Percentiles rank a stretch among this genome's conserved stretches.
Evolutionary conservation across 352 stramenopile species (phyloP).

Genomic region (Pythium folliculosum): DNA sequence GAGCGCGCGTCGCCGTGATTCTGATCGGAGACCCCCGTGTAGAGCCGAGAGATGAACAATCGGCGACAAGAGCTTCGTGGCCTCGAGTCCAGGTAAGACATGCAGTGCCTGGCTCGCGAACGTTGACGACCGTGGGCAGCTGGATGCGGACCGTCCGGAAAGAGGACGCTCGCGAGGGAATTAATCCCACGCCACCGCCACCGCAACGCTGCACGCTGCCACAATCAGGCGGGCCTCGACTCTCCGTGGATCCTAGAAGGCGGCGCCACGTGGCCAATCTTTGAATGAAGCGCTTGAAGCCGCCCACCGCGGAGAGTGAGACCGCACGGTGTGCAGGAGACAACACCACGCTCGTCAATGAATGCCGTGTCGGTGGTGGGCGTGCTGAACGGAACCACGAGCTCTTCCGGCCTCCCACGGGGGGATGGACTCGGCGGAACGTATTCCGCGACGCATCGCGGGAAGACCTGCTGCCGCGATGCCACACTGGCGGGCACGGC

Average conservation of each 20-base stretch:
- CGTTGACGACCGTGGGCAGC: slow-evolving; percentile 2
- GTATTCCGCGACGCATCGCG: neutral
- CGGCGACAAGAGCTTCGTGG: neutral
- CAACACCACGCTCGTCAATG: too few relatives aligned
- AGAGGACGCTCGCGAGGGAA: neutral
- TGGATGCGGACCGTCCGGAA: neutral
- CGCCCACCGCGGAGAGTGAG: neutral
- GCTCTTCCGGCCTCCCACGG: too few relatives aligned
- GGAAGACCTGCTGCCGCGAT: neutral
- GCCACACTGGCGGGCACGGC: too few relatives aligned
- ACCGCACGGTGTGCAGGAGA: neutral
- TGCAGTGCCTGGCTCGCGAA: neutral
- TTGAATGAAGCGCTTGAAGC: slow-evolving; percentile 3
- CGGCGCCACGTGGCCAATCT: neutral
- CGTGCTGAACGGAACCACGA: neutral
- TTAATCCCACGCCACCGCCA: slow-evolving; percentile 5
- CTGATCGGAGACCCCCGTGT: neutral
- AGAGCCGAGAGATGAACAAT: neutral
- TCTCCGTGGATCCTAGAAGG: slow-evolving; percentile 1
- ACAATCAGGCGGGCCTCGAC: neutral
- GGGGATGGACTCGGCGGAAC: neutral
- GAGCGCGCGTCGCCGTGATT: neutral
- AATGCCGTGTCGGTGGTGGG: neutral
- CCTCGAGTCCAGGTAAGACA: neutral
- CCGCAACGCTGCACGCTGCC: neutral